phyloP scores from a whole-genome alignment of 495 filamentous ascomycete species.

The Bathelium albidoporum region DNA sequence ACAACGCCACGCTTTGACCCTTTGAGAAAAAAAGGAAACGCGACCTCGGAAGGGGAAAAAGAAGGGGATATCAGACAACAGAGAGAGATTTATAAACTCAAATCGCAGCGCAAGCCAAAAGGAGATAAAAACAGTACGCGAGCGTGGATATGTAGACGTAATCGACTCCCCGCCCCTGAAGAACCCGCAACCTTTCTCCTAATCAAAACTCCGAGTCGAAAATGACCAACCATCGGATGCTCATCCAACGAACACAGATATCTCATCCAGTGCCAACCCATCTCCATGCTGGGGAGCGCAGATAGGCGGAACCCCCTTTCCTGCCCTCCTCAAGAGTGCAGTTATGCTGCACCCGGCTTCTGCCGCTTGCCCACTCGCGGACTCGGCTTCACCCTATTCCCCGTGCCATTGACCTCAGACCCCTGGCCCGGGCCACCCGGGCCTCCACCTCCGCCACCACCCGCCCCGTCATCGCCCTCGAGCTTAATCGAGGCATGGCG shows the following conservation, averaged over 20 bases:
- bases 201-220: not conserved
- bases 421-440: not conserved
- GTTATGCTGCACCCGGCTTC: constrained; percentile 7
- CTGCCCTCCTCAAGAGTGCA: not conserved
- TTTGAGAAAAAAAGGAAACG: not conserved
- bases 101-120: not conserved
- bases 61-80: not conserved
- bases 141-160: not conserved
- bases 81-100: no score
- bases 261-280: not conserved
- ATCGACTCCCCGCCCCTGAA: not conserved
- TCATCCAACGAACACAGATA: not conserved
- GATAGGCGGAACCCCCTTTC: not conserved
- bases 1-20: not conserved
- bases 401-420: constrained; percentile 24
- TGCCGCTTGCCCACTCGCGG: constrained; percentile 26
- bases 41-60: not conserved
- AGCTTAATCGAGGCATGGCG: constrained; percentile 66
- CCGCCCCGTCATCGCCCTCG: constrained; percentile 51
- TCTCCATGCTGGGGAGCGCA: not conserved
- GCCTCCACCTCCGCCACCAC: constrained; percentile 12
- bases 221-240: constrained; percentile 2
- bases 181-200: not conserved
- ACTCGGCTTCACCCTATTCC: constrained; percentile 39
- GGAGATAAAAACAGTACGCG: not conserved